A percentile compares a stretch with the other conserved stretches of the same genome.
These are phyloP conservation scores for Agrocybe chaxingu DNA, from an alignment of 768 basidiomycete genomes.

Conservation along the genomic window DNA sequence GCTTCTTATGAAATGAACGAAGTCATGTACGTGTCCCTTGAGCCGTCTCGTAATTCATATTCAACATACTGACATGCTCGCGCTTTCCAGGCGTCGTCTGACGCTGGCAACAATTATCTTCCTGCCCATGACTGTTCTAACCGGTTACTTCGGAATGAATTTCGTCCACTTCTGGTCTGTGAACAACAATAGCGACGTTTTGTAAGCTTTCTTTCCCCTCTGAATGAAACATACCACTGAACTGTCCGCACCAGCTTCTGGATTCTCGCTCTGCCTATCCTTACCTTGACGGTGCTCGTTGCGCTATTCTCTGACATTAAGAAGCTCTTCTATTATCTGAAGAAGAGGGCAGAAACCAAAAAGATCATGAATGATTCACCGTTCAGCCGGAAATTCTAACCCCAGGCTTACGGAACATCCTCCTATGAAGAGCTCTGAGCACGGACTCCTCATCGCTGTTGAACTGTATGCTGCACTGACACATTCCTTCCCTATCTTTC, in stretches of 20 bases:
- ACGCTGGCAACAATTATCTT: slow-evolving; percentile 71
- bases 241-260: neutral
- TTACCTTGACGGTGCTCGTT: neutral
- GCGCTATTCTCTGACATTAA: no score
- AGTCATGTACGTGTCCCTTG: slow-evolving; percentile 50
- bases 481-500: no score
- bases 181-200: neutral
- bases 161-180: neutral
- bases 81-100: slow-evolving; percentile 48
- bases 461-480: no score
- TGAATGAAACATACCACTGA: no score
- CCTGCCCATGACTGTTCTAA: slow-evolving; percentile 66
- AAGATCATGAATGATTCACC: no score
- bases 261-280: neutral
- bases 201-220: no score
- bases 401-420: no score
- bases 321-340: no score
- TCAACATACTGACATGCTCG: neutral
- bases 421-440: no score
- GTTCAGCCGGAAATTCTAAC: no score
- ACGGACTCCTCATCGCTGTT: no score
- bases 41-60: neutral
- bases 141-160: slow-evolving; percentile 54
- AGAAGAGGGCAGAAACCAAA: no score
- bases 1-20: slow-evolving; percentile 75